Evolutionary conservation across 2,329 filamentous ascomycete species (phyloP).

Genomic region (Fusarium stilboides): DNA sequence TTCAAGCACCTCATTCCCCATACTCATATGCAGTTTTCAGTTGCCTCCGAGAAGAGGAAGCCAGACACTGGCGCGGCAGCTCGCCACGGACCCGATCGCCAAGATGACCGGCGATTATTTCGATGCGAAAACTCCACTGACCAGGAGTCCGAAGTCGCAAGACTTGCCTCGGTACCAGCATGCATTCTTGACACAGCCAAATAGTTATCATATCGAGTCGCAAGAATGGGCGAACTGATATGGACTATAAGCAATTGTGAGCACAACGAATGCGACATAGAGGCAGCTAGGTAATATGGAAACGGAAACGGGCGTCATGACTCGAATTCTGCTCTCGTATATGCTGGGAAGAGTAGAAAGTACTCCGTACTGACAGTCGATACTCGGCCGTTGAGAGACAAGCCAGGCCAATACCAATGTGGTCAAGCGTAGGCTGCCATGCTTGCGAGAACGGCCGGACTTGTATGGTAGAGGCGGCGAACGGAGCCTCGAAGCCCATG

Average conservation of each 20-base stretch:
- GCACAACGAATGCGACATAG: not conserved
- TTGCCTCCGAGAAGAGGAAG: constrained; percentile 10
- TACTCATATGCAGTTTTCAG: constrained; percentile 30
- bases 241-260: not conserved
- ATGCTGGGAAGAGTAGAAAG: constrained; percentile 9
- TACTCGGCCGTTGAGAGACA: constrained; percentile 20
- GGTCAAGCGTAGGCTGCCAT: constrained; percentile 18
- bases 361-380: not conserved
- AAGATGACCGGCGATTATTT: constrained; percentile 17
- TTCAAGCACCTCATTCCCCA: constrained; percentile 32
- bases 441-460: constrained; percentile 24
- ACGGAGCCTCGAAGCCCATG: constrained; percentile 24
- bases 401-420: constrained; percentile 3
- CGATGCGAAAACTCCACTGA: constrained; percentile 29
- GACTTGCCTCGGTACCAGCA: constrained; percentile 13
- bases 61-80: constrained; percentile 22
- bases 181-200: not conserved
- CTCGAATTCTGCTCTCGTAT: constrained; percentile 18
- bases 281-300: not conserved
- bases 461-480: constrained; percentile 39
- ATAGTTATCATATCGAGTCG: not conserved
- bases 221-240: not conserved
- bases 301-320: constrained; percentile 23
- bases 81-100: constrained; percentile 23
- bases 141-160: constrained; percentile 35